phyloP scores from a whole-genome alignment of 2,329 filamentous ascomycete genomes.

The Seiridium cupressi region DNA sequence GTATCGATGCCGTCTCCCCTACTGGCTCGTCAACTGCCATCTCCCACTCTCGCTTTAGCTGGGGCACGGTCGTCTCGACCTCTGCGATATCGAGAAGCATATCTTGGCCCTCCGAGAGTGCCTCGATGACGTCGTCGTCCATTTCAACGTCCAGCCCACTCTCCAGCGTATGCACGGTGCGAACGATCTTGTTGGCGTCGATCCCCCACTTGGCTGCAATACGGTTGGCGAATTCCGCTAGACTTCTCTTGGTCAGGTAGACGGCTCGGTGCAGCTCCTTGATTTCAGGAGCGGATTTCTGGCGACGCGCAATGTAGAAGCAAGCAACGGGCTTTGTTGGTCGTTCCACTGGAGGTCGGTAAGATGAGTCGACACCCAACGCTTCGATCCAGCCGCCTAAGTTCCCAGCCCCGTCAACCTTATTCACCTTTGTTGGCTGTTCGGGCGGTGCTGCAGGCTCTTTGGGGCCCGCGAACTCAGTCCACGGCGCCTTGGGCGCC shows the following conservation, averaged over 20 bases:
- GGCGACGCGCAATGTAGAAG: slow-evolving; percentile 71
- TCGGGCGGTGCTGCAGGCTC: slow-evolving; percentile 47
- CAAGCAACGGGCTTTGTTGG: slow-evolving; percentile 76
- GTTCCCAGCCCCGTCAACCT: slow-evolving; percentile 60
- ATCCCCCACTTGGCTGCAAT: slow-evolving; percentile 80
- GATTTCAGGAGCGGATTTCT: slow-evolving; percentile 46
- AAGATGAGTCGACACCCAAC: slow-evolving; percentile 82
- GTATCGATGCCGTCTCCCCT: slow-evolving; percentile 29
- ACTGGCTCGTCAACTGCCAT: slow-evolving; percentile 54
- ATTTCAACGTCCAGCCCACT: slow-evolving; percentile 80
- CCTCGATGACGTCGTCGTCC: slow-evolving; percentile 84
- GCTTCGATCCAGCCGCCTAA: slow-evolving; percentile 87
- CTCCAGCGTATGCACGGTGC: slow-evolving; percentile 69
- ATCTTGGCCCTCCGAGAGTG: slow-evolving; percentile 86
- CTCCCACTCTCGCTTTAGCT: slow-evolving; percentile 59
- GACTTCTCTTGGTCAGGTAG: slow-evolving; percentile 76
- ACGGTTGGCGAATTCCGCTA: slow-evolving; percentile 69
- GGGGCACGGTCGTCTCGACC: slow-evolving; percentile 30
- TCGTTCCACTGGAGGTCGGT: slow-evolving; percentile 74
- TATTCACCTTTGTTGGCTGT: slow-evolving; percentile 50
- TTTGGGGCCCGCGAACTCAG: slow-evolving; percentile 53
- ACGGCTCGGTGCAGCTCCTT: slow-evolving; percentile 77
- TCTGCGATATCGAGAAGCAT: slow-evolving; percentile 72
- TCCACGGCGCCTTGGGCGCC: slow-evolving; percentile 48
- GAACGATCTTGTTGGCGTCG: slow-evolving; percentile 68